phyloP scores from a whole-genome alignment of 2,329 filamentous ascomycete species.

The Xylariales sp. region DNA sequence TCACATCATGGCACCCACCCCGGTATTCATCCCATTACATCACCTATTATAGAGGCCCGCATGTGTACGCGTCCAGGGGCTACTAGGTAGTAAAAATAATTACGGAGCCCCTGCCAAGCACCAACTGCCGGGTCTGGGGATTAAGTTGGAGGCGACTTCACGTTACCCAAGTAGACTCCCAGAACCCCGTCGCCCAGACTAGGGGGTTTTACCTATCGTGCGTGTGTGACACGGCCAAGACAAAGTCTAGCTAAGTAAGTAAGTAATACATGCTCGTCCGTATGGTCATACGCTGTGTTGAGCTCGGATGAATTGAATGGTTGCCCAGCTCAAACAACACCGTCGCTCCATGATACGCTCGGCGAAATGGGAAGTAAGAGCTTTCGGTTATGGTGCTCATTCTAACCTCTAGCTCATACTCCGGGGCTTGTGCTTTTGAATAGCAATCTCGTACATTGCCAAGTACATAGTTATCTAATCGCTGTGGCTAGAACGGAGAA shows the following conservation, averaged over 20 bases:
- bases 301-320: not conserved
- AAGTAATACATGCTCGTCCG: not conserved
- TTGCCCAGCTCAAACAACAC: constrained; percentile 10
- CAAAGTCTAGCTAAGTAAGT: not conserved
- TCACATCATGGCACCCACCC: constrained; percentile 21
- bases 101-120: constrained; percentile 24
- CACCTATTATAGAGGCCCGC: constrained; percentile 5
- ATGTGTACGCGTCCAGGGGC: constrained; percentile 22
- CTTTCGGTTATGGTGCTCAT: not conserved
- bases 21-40: constrained; percentile 4
- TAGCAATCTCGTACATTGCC: not conserved
- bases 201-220: constrained; percentile 7
- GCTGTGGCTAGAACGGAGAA: no score
- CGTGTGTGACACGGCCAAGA: constrained; percentile 12
- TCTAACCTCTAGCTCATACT: not conserved
- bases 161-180: not conserved
- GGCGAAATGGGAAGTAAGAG: not conserved
- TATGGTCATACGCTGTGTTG: not conserved
- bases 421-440: not conserved
- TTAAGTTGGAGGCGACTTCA: not conserved
- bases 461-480: not conserved
- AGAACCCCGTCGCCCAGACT: not conserved
- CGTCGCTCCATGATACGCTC: not conserved
- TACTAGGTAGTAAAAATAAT: not conserved
- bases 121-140: constrained; percentile 12